These are phyloP conservation scores for Phytophthora pinifolia DNA, from an alignment of 352 stramenopile species.

Conservation along the genomic window DNA sequence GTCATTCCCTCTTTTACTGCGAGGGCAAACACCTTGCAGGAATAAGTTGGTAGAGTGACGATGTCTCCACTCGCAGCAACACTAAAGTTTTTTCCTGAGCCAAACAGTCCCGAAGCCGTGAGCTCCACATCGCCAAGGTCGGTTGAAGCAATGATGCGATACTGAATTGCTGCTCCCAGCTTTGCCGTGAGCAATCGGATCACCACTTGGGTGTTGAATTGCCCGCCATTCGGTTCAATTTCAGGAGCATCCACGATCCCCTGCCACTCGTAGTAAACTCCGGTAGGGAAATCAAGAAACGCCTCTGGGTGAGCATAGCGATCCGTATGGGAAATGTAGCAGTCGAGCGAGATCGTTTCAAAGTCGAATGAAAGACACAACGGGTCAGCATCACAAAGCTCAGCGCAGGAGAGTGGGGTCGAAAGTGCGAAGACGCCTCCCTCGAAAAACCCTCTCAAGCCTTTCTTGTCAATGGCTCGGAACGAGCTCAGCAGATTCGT, in stretches of 20 bases:
- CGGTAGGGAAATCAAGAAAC: slow-evolving; percentile 66
- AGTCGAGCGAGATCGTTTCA: slow-evolving; percentile 51
- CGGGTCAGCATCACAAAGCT: slow-evolving; percentile 44
- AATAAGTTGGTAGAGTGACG: slow-evolving; percentile 52
- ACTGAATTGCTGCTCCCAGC: slow-evolving; percentile 59
- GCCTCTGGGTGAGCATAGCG: slow-evolving; percentile 61
- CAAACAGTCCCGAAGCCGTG: slow-evolving; percentile 33
- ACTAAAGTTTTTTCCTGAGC: slow-evolving; percentile 20
- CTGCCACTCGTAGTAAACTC: slow-evolving; percentile 83
- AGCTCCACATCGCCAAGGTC: slow-evolving; percentile 14
- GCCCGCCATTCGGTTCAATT: slow-evolving; percentile 58
- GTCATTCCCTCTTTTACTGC: slow-evolving; percentile 65
- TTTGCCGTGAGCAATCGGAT: slow-evolving; percentile 57
- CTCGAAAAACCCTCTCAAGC: slow-evolving; percentile 60
- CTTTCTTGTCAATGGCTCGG: slow-evolving; percentile 39
- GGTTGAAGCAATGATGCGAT: slow-evolving; percentile 41
- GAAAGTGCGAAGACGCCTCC: slow-evolving; percentile 45
- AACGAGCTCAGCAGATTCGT: slow-evolving; percentile 36
- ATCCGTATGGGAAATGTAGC: slow-evolving; percentile 77
- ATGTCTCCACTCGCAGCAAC: slow-evolving; percentile 42
- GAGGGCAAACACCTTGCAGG: slow-evolving; percentile 63
- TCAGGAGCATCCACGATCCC: slow-evolving; percentile 43
- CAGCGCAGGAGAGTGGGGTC: slow-evolving; percentile 39
- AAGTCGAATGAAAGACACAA: slow-evolving; percentile 78
- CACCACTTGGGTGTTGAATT: slow-evolving; percentile 57